Evolutionary conservation across 208 protist species (phyloP).

Genomic region (Acanthamoeba sp.): DNA sequence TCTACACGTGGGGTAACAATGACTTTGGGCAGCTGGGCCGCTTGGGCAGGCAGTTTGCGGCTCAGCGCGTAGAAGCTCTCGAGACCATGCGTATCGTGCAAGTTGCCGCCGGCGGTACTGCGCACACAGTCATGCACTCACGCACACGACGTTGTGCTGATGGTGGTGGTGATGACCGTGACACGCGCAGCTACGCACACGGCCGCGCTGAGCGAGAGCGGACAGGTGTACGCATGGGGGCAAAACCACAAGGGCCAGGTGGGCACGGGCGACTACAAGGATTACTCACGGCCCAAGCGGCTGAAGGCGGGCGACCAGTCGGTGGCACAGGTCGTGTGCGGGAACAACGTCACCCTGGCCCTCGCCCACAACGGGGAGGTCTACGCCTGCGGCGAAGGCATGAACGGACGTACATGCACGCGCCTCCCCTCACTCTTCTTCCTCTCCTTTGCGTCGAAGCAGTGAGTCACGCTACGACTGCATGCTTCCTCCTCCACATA

Average conservation of each 20-base stretch:
- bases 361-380: constrained; percentile 8
- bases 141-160: not conserved
- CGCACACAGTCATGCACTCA: not conserved
- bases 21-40: constrained; percentile 60
- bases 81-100: constrained; percentile 22
- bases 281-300: constrained; percentile 7
- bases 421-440: not conserved
- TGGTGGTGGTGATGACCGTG: not conserved
- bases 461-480: not conserved
- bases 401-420: constrained; percentile 15
- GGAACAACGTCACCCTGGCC: constrained; percentile 2
- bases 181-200: not conserved
- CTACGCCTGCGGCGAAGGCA: constrained; percentile 47
- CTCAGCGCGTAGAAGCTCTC: constrained; percentile 7
- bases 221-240: constrained; percentile 6
- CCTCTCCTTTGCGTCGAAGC: too few relatives aligned
- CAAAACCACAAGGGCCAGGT: constrained; percentile 54
- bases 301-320: not conserved
- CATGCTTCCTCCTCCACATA: not conserved
- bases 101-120: not conserved
- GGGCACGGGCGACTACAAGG: constrained; percentile 59
- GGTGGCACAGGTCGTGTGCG: not conserved
- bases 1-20: constrained; percentile 61
- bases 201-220: not conserved
- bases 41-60: constrained; percentile 17